Evolutionary conservation across 2,329 filamentous ascomycete species (phyloP).

Genomic region (Neofusicoccum parvum): DNA sequence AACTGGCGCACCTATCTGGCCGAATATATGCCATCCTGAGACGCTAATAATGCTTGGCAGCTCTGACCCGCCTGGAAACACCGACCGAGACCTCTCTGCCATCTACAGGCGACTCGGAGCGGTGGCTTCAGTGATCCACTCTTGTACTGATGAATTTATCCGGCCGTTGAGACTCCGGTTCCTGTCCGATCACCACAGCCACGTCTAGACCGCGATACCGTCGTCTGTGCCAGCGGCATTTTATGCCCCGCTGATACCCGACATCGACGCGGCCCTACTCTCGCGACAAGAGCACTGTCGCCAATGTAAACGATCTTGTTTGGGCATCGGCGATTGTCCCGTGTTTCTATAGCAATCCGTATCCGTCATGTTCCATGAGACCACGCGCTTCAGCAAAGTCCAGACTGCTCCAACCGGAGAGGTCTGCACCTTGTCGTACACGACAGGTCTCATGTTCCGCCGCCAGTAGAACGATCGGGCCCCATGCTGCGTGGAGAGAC

Average conservation of each 20-base stretch:
- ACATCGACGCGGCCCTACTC: not conserved
- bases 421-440: not conserved
- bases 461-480: too few relatives aligned
- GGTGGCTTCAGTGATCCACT: not conserved
- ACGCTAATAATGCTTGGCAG: not conserved
- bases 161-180: too few relatives aligned
- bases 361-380: too few relatives aligned
- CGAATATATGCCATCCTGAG: constrained; percentile 1
- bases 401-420: not conserved
- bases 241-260: not conserved
- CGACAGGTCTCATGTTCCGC: too few relatives aligned
- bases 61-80: not conserved
- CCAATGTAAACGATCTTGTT: not conserved
- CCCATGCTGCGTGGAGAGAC: too few relatives aligned
- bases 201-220: not conserved
- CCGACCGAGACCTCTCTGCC: not conserved
- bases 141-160: not conserved
- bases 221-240: too few relatives aligned
- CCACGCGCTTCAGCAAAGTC: not conserved
- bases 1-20: not conserved
- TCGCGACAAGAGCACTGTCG: not conserved
- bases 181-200: not conserved
- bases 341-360: not conserved
- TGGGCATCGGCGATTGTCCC: not conserved
- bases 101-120: not conserved